Evolutionary conservation across 345 rosid genomes (phyloP).

Genomic region (Citrus cavaleriei): DNA sequence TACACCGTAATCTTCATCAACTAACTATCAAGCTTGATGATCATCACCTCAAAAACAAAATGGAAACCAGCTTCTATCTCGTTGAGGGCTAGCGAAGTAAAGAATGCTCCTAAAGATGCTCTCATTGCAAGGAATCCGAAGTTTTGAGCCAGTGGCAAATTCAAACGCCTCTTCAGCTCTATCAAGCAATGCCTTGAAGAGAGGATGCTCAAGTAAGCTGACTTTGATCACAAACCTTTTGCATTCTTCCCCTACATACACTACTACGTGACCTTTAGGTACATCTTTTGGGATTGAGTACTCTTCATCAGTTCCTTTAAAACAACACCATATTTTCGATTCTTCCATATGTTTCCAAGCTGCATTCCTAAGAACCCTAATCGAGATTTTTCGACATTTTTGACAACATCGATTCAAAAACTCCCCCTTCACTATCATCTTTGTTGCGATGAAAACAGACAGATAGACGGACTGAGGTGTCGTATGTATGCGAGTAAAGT

Average conservation of each 20-base stretch:
- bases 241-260: constrained; percentile 35
- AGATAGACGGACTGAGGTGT: neutral
- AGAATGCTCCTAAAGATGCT: constrained; percentile 22
- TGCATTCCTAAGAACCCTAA: neutral
- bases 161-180: constrained; percentile 30
- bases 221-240: constrained; percentile 32
- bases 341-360: neutral
- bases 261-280: constrained; percentile 36
- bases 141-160: constrained; percentile 20
- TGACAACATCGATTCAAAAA: neutral
- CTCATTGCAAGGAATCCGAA: constrained; percentile 34
- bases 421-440: neutral
- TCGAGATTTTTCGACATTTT: neutral
- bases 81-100: constrained; percentile 9
- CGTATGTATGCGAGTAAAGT: neutral
- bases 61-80: neutral
- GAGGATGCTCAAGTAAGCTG: constrained; percentile 28
- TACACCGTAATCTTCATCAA: too few relatives aligned
- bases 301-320: neutral
- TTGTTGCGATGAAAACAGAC: neutral
- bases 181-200: constrained; percentile 33
- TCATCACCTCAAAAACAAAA: neutral
- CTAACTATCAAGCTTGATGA: too few relatives aligned
- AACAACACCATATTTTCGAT: neutral
- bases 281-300: constrained; percentile 29